Base-by-base conservation (phyloP, 345 rosid genomes). In the Gossypium herbaceum region DNA sequence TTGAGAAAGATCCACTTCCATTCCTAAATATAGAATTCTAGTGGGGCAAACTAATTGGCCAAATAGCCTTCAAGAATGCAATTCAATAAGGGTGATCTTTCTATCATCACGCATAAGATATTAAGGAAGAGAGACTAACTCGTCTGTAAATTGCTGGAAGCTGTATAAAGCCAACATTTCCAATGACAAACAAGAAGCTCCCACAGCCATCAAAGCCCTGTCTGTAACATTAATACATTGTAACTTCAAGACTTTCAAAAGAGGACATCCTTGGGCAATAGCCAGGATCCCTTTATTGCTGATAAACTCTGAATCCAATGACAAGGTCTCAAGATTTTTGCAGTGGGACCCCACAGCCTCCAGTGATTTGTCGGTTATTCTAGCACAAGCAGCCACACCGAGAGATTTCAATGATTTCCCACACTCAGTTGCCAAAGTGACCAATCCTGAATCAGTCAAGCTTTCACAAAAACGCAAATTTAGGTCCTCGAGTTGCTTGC, bases 391-490 rank as follows among this genome's bases (percentile, higher is more conserved):
- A 43, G 98, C 98, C 80, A 92, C 78, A 72, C 92, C 89, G 12
- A 94, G 82, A 51, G 95, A 87, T 81, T 91, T 91, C 45, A 94
- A 76, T 29, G 94, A 84, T 79, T 82, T 89, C 52, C 92, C 91
- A 74, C 91, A 81, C 24, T 90, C 89, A 73, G 76, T 47, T 63
- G 86, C 89, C 76, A 92, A 82, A 68, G 88, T 85, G 73, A 88
- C 81, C 87, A 92, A 75, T 61, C 98, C 97, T 17, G 68, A 72
- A 75, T 92, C 98, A 15, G 90, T 94, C 79, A 92, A 85, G 72
- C 94, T 92, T 81, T 94, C 97, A 69, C 97, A 94, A 81, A 91
- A 92, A n/a, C 91, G 89, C 81, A 94, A 80, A 78, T 90, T 92
- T 75, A 94, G 74, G 58, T 88, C 90, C 82, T 88, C 90, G 24